Evolutionary conservation across 2,329 filamentous ascomycete species (phyloP).

Genomic region (Ploettnerulaceae sp.): DNA sequence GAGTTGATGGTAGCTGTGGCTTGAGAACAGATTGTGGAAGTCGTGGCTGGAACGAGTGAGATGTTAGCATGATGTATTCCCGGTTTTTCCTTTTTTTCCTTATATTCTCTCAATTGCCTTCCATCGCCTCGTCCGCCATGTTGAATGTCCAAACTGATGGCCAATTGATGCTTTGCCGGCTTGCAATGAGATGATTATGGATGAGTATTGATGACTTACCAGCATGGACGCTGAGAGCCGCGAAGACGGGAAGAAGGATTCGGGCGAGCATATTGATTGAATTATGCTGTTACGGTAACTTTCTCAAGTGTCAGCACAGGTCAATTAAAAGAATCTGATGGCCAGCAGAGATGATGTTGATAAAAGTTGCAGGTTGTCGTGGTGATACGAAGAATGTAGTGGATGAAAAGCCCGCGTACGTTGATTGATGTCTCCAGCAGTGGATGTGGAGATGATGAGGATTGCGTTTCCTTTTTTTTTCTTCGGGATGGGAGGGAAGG

Average conservation of each 20-base stretch:
- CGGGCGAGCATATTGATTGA: conserved; percentile 26
- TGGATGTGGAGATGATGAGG: conserved; percentile 2
- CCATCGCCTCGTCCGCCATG: background rate
- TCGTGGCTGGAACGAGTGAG: conserved; percentile 15
- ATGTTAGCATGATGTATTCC: conserved; percentile 9
- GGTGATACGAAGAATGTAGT: conserved; percentile 14
- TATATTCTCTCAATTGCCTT: background rate
- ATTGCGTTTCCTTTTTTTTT: background rate
- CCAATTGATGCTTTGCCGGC: background rate
- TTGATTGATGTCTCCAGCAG: conserved; percentile 4
- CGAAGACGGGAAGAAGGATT: conserved; percentile 25
- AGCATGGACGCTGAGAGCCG: conserved; percentile 22
- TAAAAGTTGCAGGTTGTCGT: conserved; percentile 11
- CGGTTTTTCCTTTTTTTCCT: too few species aligned
- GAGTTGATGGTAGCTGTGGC: conserved; percentile 32
- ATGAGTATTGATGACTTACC: conserved; percentile 23
- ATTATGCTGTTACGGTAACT: conserved; percentile 27
- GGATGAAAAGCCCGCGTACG: conserved; percentile 16
- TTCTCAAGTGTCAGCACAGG: conserved; percentile 18
- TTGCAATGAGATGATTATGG: background rate
- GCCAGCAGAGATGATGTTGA: conserved; percentile 16
- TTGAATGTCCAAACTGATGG: background rate
- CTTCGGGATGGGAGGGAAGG: background rate
- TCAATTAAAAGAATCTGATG: conserved; percentile 23
- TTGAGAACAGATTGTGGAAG: conserved; percentile 26